These are phyloP conservation scores for Starmerella potacharoeniae DNA, from an alignment of 805 yeast genomes.

Conservation along the genomic window DNA sequence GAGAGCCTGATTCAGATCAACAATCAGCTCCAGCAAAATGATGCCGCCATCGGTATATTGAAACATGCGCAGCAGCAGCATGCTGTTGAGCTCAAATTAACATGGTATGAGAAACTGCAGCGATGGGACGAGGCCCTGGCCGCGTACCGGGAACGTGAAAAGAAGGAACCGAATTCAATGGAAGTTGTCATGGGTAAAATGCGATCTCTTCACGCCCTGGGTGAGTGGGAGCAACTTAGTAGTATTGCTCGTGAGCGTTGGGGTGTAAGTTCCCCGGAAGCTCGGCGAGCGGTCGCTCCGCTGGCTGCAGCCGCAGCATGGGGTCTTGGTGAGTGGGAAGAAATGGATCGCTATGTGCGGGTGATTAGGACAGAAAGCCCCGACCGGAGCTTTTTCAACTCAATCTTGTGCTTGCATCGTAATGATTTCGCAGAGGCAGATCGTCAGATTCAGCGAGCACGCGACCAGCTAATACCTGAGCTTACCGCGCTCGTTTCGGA, in stretches of 20 bases:
- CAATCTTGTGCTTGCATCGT: conserved; percentile 74
- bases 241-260: conserved; percentile 79
- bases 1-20: conserved; percentile 87
- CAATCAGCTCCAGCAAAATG: conserved; percentile 89
- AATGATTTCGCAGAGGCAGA: conserved; percentile 76
- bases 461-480: conserved; percentile 84
- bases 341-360: conserved; percentile 80
- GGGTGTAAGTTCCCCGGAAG: conserved; percentile 60
- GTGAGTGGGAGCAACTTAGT: conserved; percentile 92
- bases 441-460: conserved; percentile 65
- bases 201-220: conserved; percentile 96
- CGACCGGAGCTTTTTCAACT: conserved; percentile 88
- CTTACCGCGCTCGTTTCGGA: conserved; percentile 90
- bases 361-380: conserved; percentile 90
- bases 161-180: conserved; percentile 44
- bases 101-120: conserved; percentile 94
- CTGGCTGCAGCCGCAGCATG: conserved; percentile 98
- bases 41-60: conserved; percentile 93
- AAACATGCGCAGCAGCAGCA: conserved; percentile 87
- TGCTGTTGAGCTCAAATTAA: conserved; percentile 73
- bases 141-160: conserved; percentile 74
- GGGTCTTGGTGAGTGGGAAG: conserved; percentile 96
- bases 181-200: conserved; percentile 94
- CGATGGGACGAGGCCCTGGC: conserved; percentile 96
- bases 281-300: conserved; percentile 79